Evolutionary conservation across 2,329 filamentous ascomycete genomes (phyloP), one percentile per base, ranked within the genome.

Genomic region (Apiospora arundinis): DNA sequence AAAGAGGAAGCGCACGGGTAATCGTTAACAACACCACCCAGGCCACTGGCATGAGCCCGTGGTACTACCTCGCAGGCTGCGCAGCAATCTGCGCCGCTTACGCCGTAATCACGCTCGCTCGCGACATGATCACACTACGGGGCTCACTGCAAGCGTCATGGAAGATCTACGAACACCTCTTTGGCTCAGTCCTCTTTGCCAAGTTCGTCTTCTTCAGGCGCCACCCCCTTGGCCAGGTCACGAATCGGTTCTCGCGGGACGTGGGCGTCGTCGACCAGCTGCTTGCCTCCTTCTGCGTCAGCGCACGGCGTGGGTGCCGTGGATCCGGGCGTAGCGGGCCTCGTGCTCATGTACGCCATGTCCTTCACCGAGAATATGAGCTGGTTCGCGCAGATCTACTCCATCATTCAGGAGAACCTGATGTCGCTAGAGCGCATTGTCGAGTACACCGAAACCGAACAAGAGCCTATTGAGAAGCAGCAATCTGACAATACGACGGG

Each of bases 191-290:
- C 40, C 40, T 67, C 65, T 46, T 44, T 40, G 65, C 65, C n/a
- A 44, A 44, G n/a, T 45, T 44, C 40, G 44, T 8, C 40, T 67
- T 67, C 65, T 67, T 67, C 40, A 28, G 40, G 40, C 65, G n/a
- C 12, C 40, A 44, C 40, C 40, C 40, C 40, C 65, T 32, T 5
- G 67, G 67, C 67, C 28, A 37, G 28, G 40, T 68, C 28, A 45
- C 28, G 45, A 68, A 68, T 28, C 67, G 45, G 18, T 68, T 68
- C 67, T 46, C 42, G 7, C 67, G 45, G 45, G 67, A 68, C 67
- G 28, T 68, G 7, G 28, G 42, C 23, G 28, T 68, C 42, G 45
- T 68, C 25, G 42, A 68, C 42, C 42, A 44, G n/a, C n/a, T 18
- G 40, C 65, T 67, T 12, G 40, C n/a, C 11, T 32, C 67, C 11